Evolutionary conservation across 805 yeast species (phyloP).

Genomic region (Kodamaea laetipori): DNA sequence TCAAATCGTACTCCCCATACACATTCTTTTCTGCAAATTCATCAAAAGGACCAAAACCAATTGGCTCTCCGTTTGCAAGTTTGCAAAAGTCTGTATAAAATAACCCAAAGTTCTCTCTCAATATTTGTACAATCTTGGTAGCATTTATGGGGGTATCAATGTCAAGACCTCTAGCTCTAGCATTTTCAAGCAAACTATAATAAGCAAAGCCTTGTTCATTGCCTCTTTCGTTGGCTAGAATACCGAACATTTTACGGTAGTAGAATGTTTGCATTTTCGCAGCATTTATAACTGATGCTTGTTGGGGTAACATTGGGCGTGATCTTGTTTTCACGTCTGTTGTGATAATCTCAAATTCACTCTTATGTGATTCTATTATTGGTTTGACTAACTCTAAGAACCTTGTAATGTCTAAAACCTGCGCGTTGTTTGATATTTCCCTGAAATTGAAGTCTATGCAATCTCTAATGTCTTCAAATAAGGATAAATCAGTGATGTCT

Average conservation of each 20-base stretch:
- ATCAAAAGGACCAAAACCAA: constrained; percentile 48
- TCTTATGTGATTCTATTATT: constrained; percentile 18
- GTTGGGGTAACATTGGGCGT: constrained; percentile 46
- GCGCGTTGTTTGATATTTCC: constrained; percentile 21
- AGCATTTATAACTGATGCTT: constrained; percentile 48
- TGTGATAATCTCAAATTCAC: constrained; percentile 18
- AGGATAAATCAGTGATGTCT: constrained; percentile 17
- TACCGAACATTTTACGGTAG: constrained; percentile 53
- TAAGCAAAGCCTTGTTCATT: constrained; percentile 33
- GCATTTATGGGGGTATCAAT: constrained; percentile 51
- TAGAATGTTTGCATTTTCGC: constrained; percentile 63
- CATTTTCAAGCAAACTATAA: constrained; percentile 47
- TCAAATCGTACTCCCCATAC: constrained; percentile 14
- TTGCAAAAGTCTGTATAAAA: constrained; percentile 45
- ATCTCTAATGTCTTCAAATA: constrained; percentile 29
- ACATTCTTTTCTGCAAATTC: constrained; percentile 15
- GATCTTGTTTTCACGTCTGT: constrained; percentile 66
- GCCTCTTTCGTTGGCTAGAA: constrained; percentile 24
- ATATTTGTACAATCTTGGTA: constrained; percentile 38
- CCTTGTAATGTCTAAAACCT: constrained; percentile 27
- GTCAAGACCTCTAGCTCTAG: constrained; percentile 48
- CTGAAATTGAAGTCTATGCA: constrained; percentile 18
- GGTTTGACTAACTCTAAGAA: constrained; percentile 21
- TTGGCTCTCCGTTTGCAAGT: constrained; percentile 47
- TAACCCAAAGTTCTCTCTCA: constrained; percentile 36